These are phyloP conservation scores for Platanthera zijinensis DNA, from an alignment of 106 monocot species.

Conservation along the genomic window DNA sequence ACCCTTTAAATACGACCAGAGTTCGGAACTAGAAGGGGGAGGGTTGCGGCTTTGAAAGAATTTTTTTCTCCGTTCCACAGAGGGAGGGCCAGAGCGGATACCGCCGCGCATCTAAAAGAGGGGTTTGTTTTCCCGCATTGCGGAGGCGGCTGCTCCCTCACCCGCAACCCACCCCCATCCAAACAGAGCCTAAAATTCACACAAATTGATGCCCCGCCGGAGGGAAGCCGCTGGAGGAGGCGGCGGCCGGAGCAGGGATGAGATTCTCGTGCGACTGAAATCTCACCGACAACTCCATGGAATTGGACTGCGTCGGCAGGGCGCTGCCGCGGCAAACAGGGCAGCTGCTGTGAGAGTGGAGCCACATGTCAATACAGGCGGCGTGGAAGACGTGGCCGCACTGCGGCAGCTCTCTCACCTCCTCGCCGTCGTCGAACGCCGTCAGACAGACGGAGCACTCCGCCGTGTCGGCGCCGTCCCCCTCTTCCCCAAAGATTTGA, in stretches of 20 bases:
- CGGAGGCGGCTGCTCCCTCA: no score
- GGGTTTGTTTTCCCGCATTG: no score
- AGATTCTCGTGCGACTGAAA: constrained; percentile 2
- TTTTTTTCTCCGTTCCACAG: no score
- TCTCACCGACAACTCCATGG: not conserved
- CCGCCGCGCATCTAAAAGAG: no score
- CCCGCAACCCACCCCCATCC: no score
- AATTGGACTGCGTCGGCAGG: not conserved
- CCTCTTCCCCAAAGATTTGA: not conserved
- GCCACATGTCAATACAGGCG: constrained; percentile 14
- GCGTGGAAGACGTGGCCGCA: constrained; percentile 14
- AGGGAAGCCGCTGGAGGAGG: no score
- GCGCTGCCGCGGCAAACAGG: constrained; percentile 6
- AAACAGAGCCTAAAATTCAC: no score
- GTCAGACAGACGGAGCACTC: constrained; percentile 14
- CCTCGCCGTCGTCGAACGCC: constrained; percentile 9
- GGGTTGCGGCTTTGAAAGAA: no score
- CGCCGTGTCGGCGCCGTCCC: not conserved
- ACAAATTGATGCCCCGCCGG: no score
- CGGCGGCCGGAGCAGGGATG: not conserved
- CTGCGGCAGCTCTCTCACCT: constrained; percentile 10
- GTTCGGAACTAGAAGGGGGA: no score
- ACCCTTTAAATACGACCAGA: no score
- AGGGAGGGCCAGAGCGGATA: no score
- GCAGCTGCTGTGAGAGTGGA: constrained; percentile 9